Evolutionary conservation across 331 rosid species (phyloP).

Genomic region (Cydonia oblonga): DNA sequence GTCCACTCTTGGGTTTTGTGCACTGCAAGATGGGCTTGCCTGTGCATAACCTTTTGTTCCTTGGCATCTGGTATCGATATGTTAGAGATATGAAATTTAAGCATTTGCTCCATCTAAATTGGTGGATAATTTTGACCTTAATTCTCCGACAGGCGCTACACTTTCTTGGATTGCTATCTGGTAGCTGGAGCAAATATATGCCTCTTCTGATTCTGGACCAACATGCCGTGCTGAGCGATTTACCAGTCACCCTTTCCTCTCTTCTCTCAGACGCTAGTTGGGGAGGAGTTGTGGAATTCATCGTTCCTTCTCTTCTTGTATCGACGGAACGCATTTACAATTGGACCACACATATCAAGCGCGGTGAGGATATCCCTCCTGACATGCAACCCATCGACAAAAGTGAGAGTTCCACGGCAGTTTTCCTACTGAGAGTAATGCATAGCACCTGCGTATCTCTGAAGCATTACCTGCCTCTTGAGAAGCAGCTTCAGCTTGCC

Average conservation of each 20-base stretch:
- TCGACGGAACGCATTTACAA: constrained; percentile 56
- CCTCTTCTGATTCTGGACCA: constrained; percentile 60
- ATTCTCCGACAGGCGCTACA: constrained; percentile 49
- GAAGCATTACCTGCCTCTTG: constrained; percentile 61
- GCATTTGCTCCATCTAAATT: neutral
- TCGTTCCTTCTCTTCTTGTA: constrained; percentile 44
- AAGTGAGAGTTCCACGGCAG: constrained; percentile 46
- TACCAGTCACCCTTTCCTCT: constrained; percentile 68
- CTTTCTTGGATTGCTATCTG: constrained; percentile 61
- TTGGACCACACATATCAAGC: constrained; percentile 22
- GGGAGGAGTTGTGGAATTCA: constrained; percentile 41
- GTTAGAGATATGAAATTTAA: no score
- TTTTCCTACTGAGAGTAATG: constrained; percentile 38
- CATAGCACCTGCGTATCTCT: constrained; percentile 46
- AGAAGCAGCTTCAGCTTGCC: constrained; percentile 70
- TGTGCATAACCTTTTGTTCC: no score
- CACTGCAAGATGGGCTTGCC: no score
- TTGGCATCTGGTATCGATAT: no score
- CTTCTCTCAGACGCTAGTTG: constrained; percentile 51
- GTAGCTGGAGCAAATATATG: constrained; percentile 78
- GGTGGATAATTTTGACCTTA: neutral
- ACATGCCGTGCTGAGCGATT: constrained; percentile 45
- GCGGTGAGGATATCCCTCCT: constrained; percentile 18
- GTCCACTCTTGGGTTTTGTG: no score
- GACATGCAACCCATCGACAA: constrained; percentile 53